A percentile compares a stretch with the other conserved stretches of the same genome.
Conservation (phyloP, 345 rosid genomes). For the Cardamine resedifolia region DNA sequence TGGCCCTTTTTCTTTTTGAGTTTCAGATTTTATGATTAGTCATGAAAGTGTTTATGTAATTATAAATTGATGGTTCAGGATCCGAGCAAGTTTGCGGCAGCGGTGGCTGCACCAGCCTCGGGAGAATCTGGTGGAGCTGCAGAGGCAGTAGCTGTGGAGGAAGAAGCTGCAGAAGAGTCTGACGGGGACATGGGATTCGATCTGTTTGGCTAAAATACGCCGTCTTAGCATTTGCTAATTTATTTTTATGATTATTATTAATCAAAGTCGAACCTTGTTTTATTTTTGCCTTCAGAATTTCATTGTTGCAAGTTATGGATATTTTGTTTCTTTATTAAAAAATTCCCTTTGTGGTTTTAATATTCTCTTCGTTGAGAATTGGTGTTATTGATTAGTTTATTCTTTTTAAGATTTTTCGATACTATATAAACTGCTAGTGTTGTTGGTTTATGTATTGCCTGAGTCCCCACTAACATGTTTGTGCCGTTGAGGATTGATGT, state of each 20-base stretch:
- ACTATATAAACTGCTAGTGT: too few relatives aligned
- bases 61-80: slow-evolving; percentile 43
- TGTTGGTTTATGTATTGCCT: too few relatives aligned
- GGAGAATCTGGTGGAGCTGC: slow-evolving; percentile 36
- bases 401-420: too few relatives aligned
- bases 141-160: slow-evolving; percentile 58
- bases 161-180: slow-evolving; percentile 81
- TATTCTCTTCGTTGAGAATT: not conserved
- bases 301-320: slow-evolving; percentile 11
- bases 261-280: not conserved
- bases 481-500: too few relatives aligned
- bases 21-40: not conserved
- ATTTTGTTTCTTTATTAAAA: not conserved
- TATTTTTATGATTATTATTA: not conserved
- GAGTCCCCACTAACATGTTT: too few relatives aligned
- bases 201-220: slow-evolving; percentile 53
- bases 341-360: not conserved
- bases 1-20: not conserved
- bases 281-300: not conserved
- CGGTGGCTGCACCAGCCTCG: slow-evolving; percentile 44
- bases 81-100: slow-evolving; percentile 75
- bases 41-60: not conserved
- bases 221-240: not conserved
- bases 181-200: slow-evolving; percentile 91
- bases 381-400: not conserved